Evolutionary conservation across 441 rosid species (phyloP).

Genomic region (Metrosideros polymorpha): DNA sequence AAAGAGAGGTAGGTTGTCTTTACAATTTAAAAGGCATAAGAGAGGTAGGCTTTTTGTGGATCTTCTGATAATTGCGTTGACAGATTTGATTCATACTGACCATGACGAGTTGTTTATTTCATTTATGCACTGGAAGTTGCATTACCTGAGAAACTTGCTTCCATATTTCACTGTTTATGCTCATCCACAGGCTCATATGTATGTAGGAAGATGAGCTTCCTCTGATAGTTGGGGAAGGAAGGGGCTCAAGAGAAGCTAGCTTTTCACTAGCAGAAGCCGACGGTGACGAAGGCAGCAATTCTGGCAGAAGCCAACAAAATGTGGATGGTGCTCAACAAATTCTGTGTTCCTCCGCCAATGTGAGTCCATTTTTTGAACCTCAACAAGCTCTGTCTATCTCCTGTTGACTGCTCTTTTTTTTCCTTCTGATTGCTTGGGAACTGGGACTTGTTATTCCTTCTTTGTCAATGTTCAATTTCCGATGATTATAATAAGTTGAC

Average conservation of each 20-base stretch:
- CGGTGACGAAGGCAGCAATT: neutral
- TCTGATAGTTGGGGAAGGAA: constrained; percentile 19
- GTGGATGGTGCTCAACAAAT: neutral
- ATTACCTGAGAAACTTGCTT: neutral
- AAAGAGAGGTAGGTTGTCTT: too few species aligned
- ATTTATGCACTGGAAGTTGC: neutral
- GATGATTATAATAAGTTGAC: neutral
- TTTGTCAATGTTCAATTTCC: neutral
- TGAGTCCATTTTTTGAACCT: constrained; percentile 22
- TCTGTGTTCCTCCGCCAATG: constrained; percentile 5
- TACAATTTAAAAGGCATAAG: neutral
- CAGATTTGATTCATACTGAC: neutral
- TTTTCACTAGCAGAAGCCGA: constrained; percentile 10
- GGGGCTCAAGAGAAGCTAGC: constrained; percentile 16
- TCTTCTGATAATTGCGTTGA: neutral
- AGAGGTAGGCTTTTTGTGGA: neutral
- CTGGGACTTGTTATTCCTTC: neutral
- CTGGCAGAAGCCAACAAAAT: constrained; percentile 5
- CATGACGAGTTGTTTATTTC: neutral
- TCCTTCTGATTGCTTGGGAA: neutral
- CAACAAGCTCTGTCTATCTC: constrained; percentile 11
- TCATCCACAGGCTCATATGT: neutral
- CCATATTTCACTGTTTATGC: neutral
- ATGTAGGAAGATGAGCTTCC: constrained; percentile 28
- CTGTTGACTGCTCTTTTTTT: constrained; percentile 1